Conservation (phyloP, 257 asterid species). For the Agastache rugosa region DNA sequence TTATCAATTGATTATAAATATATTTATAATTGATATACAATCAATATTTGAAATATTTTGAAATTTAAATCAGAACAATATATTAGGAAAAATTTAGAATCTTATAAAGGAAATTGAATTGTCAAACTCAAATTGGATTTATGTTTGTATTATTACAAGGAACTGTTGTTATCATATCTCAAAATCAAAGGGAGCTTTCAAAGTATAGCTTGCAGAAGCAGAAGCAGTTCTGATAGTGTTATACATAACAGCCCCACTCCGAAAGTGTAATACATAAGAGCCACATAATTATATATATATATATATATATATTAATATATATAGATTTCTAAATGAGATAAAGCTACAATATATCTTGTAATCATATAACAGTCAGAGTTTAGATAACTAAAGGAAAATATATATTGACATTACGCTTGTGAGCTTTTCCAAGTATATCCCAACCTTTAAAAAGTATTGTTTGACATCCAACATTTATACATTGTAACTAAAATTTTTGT, state of each 20-base stretch:
- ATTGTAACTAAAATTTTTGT: too few relatives aligned
- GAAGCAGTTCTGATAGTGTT: constrained; percentile 26
- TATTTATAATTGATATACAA: too few relatives aligned
- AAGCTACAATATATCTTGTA: not conserved
- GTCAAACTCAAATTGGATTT: constrained; percentile 1
- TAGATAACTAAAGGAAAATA: not conserved
- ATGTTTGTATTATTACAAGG: not conserved
- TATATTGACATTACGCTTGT: too few relatives aligned
- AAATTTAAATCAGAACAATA: too few relatives aligned
- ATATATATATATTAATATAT: too few relatives aligned
- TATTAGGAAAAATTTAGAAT: not conserved
- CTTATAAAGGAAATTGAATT: not conserved
- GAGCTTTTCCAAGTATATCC: too few relatives aligned
- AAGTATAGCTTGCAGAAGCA: not conserved
- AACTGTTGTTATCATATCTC: constrained; percentile 5
- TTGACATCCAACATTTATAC: too few relatives aligned
- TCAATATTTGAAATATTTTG: too few relatives aligned
- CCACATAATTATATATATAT: not conserved
- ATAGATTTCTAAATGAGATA: not conserved
- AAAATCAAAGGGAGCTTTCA: constrained; percentile 33
- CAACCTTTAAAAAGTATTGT: too few relatives aligned
- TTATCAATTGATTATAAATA: too few relatives aligned
- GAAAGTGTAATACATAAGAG: constrained; percentile 7
- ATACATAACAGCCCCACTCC: too few relatives aligned
- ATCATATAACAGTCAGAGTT: constrained; percentile 9